Conservation (phyloP, 108 stramenopile species). For the Cyclotella sp. region DNA sequence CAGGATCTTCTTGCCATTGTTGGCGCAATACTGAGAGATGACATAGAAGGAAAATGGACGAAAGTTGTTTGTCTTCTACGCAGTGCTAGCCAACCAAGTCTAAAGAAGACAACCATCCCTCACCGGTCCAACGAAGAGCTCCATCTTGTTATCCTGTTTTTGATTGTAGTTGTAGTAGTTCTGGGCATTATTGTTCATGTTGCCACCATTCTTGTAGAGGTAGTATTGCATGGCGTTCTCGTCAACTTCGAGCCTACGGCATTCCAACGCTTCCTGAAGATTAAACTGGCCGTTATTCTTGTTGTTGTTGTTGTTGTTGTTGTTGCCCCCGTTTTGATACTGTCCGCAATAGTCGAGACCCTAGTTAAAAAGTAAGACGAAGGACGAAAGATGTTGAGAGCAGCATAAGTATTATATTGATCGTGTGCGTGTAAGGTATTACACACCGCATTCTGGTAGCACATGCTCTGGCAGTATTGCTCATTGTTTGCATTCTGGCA, state of each 20-base stretch:
- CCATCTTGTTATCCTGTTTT: slow-evolving; percentile 36
- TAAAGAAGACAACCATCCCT: slow-evolving; percentile 12
- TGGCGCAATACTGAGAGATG: slow-evolving; percentile 57
- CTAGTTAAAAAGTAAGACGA: not conserved
- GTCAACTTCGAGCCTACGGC: slow-evolving; percentile 41
- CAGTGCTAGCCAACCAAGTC: no score
- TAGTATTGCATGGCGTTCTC: slow-evolving; percentile 44
- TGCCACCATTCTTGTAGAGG: slow-evolving; percentile 28
- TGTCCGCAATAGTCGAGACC: slow-evolving; percentile 42
- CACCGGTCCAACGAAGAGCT: slow-evolving; percentile 55
- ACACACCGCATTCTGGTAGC: slow-evolving; percentile 25
- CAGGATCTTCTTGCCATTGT: slow-evolving; percentile 68
- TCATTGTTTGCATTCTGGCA: slow-evolving; percentile 44
- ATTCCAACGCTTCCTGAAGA: slow-evolving; percentile 42
- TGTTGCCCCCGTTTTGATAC: slow-evolving; percentile 18
- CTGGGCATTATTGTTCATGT: slow-evolving; percentile 20
- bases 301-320: slow-evolving; percentile 37
- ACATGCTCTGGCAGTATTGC: slow-evolving; percentile 15
- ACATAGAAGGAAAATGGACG: slow-evolving; percentile 42
- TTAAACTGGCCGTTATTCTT: slow-evolving; percentile 27
- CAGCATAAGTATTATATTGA: not conserved
- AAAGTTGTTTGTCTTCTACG: not conserved
- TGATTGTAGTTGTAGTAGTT: slow-evolving; percentile 24
- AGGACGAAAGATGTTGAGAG: not conserved
- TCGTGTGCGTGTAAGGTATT: no score